Conservation (phyloP, 2,329 filamentous ascomycete species). For the Cordyceps sp. region DNA sequence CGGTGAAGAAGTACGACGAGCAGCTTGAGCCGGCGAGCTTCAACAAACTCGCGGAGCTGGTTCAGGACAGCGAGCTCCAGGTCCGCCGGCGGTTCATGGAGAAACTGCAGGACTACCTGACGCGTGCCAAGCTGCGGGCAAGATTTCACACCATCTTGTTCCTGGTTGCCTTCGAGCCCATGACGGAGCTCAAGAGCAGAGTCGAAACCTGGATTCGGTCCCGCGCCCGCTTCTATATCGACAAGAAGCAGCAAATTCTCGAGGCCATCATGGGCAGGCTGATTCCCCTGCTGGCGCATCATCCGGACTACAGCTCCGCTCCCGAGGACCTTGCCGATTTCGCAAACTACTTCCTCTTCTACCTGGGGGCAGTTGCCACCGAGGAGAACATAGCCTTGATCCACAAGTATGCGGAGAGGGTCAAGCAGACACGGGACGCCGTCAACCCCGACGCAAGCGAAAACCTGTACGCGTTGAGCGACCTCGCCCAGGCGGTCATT, state of each 20-base stretch:
- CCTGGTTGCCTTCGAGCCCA: slow-evolving; percentile 80
- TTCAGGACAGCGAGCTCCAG: slow-evolving; percentile 58
- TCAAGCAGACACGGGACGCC: slow-evolving; percentile 78
- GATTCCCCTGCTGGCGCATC: slow-evolving; percentile 77
- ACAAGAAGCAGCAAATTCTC: slow-evolving; percentile 46
- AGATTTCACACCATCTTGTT: slow-evolving; percentile 87
- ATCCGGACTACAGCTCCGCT: slow-evolving; percentile 66
- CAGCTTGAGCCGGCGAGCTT: slow-evolving; percentile 59
- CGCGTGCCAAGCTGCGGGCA: slow-evolving; percentile 47
- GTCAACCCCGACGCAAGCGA: slow-evolving; percentile 52
- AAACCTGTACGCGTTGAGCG: slow-evolving; percentile 71
- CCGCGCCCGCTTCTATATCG: slow-evolving; percentile 48
- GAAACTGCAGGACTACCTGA: slow-evolving; percentile 82
- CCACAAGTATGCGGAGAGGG: slow-evolving; percentile 78
- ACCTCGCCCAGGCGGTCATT: slow-evolving; percentile 69
- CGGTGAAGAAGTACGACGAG: slow-evolving; percentile 58
- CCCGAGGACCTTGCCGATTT: slow-evolving; percentile 62
- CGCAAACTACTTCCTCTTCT: slow-evolving; percentile 79
- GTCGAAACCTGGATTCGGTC: slow-evolving; percentile 83
- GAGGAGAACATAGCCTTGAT: slow-evolving; percentile 80
- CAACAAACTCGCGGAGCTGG: slow-evolving; percentile 62
- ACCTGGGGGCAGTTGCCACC: slow-evolving; percentile 64
- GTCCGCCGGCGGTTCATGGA: slow-evolving; percentile 68
- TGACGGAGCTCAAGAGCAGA: slow-evolving; percentile 51
- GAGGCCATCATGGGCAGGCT: slow-evolving; percentile 71